Evolutionary conservation across 345 rosid genomes (phyloP).

Genomic region (Psidium guajava): DNA sequence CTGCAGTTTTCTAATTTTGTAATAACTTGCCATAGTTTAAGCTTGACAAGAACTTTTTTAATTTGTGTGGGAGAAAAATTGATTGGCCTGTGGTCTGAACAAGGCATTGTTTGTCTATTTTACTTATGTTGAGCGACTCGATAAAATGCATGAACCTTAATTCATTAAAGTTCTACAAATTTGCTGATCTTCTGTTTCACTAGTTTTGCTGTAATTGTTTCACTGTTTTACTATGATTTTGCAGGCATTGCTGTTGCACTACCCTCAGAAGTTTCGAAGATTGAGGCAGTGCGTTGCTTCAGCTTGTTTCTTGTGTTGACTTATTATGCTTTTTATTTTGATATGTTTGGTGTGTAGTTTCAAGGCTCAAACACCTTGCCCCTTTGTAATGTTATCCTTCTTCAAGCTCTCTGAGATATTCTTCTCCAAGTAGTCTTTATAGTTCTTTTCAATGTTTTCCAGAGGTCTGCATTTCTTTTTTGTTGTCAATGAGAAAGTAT

Average conservation of each 20-base stretch:
- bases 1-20: neutral
- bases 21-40: neutral
- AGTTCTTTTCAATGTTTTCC: neutral
- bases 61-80: neutral
- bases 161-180: neutral
- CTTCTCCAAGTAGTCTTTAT: neutral
- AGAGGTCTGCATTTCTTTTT: neutral
- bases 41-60: neutral
- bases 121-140: neutral
- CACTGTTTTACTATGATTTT: neutral
- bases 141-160: neutral
- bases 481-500: neutral
- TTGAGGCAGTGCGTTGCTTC: conserved; percentile 43
- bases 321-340: neutral
- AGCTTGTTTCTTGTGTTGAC: neutral
- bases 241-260: conserved; percentile 68
- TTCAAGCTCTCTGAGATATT: neutral
- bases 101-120: neutral
- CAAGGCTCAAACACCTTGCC: neutral
- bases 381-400: neutral
- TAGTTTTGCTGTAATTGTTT: neutral
- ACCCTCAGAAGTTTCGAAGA: conserved; percentile 48
- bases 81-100: neutral
- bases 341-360: neutral
- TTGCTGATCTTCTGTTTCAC: neutral